Conservation (phyloP, 208 protist genomes). For the Trypanosoma boissoni region DNA sequence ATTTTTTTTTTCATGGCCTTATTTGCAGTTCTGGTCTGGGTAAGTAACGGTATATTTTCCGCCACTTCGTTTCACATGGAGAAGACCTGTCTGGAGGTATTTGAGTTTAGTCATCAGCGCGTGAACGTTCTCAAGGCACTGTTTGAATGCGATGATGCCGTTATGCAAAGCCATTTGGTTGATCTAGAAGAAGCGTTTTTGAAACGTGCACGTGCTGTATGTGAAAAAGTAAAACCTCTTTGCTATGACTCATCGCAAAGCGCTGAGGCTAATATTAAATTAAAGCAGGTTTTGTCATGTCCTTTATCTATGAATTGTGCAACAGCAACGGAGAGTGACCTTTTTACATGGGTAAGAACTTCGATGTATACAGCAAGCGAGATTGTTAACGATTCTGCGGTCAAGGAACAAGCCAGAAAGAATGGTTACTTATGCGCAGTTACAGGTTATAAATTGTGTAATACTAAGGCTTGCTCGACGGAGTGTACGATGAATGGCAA, state of each 20-base stretch:
- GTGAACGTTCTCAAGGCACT: conserved; percentile 24
- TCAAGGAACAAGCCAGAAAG: neutral
- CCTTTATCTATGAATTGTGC: conserved; percentile 11
- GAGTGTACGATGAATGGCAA: neutral
- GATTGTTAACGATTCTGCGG: neutral
- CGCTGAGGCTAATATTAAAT: conserved; percentile 1
- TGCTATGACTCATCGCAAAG: conserved; percentile 9
- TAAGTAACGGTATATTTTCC: conserved; percentile 17
- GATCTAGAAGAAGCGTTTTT: conserved; percentile 7
- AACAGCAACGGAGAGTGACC: neutral
- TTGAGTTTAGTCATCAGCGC: conserved; percentile 21
- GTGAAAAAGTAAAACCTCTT: neutral
- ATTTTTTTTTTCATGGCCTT: conserved; percentile 31
- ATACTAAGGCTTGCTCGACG: conserved; percentile 2
- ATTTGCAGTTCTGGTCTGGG: conserved; percentile 31
- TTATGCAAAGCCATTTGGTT: neutral
- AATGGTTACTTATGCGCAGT: conserved; percentile 8
- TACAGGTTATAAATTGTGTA: neutral
- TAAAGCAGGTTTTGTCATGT: conserved; percentile 17
- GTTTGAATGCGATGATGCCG: conserved; percentile 27
- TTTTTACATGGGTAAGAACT: conserved; percentile 11
- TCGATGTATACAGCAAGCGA: conserved; percentile 2
- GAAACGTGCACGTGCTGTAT: neutral
- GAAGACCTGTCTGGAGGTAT: conserved; percentile 39
- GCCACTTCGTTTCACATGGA: conserved; percentile 18